Conservation (phyloP, 2,329 filamentous ascomycete species). For the Cryphonectria naterciae region DNA sequence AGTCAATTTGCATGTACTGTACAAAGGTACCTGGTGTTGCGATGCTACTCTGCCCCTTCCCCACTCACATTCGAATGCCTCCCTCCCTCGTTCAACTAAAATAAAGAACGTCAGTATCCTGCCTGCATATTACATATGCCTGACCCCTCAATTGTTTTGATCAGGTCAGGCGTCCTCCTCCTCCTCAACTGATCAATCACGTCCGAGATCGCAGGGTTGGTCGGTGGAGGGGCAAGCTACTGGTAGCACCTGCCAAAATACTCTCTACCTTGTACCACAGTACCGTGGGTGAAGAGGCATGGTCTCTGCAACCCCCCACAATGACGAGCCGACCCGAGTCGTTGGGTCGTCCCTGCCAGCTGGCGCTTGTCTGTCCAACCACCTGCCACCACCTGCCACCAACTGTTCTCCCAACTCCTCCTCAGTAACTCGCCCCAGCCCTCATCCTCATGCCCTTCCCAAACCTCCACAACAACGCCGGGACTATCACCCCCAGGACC, state of each 20-base stretch:
- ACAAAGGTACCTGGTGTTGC: background rate
- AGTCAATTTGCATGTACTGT: background rate
- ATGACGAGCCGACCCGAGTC: background rate
- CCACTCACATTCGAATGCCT: background rate
- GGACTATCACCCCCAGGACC: background rate
- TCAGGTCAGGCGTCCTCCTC: background rate
- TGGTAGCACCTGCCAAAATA: background rate
- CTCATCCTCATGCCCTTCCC: conserved; percentile 1
- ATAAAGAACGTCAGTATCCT: background rate
- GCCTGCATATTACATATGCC: background rate
- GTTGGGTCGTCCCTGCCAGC: background rate
- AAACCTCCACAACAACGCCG: background rate
- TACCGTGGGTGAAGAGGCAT: background rate
- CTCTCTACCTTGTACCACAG: background rate
- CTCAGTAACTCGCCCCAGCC: background rate
- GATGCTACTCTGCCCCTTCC: background rate
- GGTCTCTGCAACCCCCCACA: background rate
- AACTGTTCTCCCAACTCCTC: background rate
- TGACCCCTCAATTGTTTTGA: background rate
- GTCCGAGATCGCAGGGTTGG: background rate
- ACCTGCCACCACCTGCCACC: background rate
- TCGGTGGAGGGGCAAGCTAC: background rate
- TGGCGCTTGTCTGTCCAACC: background rate
- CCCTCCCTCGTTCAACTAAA: background rate
- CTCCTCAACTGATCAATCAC: no score